Conservation (phyloP, 129 eudicot species). For the Chrysanthemum lavandulifolium region DNA sequence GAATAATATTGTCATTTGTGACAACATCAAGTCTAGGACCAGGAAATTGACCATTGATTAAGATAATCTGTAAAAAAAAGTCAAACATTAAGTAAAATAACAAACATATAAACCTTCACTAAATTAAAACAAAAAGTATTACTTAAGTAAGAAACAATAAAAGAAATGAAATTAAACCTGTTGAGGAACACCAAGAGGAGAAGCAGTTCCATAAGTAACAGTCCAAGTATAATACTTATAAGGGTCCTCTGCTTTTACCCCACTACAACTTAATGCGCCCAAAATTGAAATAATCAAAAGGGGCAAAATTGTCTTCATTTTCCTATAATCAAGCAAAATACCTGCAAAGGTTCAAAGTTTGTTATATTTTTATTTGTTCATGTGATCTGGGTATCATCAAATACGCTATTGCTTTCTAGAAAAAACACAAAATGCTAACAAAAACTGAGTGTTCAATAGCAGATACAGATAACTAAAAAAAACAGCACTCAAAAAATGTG, state of each 20-base stretch:
- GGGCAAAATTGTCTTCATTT: constrained; percentile 46
- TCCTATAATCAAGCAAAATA: constrained; percentile 13
- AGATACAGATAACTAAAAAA: neutral
- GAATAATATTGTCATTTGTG: constrained; percentile 79
- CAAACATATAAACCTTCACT: neutral
- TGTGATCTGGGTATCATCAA: constrained; percentile 16
- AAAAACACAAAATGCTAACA: neutral
- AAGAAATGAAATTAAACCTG: constrained; percentile 48
- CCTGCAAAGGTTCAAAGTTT: constrained; percentile 31
- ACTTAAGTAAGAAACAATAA: neutral
- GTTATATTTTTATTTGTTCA: neutral
- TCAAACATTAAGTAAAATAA: constrained; percentile 13
- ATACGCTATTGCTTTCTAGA: too few relatives aligned
- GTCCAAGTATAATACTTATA: constrained; percentile 86
- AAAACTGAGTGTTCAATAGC: neutral
- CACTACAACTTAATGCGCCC: constrained; percentile 40
- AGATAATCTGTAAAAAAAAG: constrained; percentile 60
- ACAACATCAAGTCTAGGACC: constrained; percentile 81
- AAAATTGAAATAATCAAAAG: constrained; percentile 36
- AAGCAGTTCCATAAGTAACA: constrained; percentile 83
- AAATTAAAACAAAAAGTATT: neutral
- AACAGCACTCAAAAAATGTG: neutral
- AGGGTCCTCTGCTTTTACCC: constrained; percentile 82
- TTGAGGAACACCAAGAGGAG: constrained; percentile 90
- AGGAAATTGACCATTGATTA: constrained; percentile 94